Conservation (phyloP, 1,284 basidiomycete species). For the Phylloporus gajari region DNA sequence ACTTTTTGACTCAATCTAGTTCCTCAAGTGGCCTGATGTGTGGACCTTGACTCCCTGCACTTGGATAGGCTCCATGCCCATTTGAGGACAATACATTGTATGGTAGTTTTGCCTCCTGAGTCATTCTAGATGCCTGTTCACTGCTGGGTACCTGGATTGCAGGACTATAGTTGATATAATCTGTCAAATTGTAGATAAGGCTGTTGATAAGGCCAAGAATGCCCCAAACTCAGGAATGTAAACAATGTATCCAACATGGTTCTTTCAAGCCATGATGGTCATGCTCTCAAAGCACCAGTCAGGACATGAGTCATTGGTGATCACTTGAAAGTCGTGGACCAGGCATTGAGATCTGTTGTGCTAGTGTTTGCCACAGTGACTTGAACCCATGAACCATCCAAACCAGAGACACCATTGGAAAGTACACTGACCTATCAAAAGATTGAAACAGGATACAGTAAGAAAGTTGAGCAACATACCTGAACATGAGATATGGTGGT, state of each 20-base stretch:
- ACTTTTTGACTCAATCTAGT: no score
- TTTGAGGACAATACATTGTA: no score
- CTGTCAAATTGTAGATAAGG: slow-evolving; percentile 88
- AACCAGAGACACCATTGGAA: no score
- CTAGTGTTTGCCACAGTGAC: no score
- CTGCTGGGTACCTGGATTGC: slow-evolving; percentile 70
- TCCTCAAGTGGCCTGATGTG: no score
- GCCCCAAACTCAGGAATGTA: slow-evolving; percentile 78
- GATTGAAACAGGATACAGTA: slow-evolving; percentile 11
- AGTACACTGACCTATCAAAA: no score
- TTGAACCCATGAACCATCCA: no score
- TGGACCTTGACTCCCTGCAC: no score
- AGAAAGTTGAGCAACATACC: slow-evolving; percentile 51
- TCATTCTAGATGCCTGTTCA: slow-evolving; percentile 59
- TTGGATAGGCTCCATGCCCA: no score
- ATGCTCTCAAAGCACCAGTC: slow-evolving; percentile 99
- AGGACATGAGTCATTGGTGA: slow-evolving; percentile 88
- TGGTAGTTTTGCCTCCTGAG: no score
- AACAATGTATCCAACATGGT: slow-evolving; percentile 90
- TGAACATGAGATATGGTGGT: slow-evolving; percentile 88
- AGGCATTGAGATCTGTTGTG: slow-evolving; percentile 80
- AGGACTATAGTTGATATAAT: slow-evolving; percentile 76
- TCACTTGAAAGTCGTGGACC: slow-evolving; percentile 94
- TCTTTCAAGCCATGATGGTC: slow-evolving; percentile 89
- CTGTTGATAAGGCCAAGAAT: slow-evolving; percentile 83